Percentiles rank a stretch among this genome's conserved stretches.
Evolutionary conservation across 371 early-diverging fungal species (phyloP).

Genomic region (Syncephalastrum racemosum): DNA sequence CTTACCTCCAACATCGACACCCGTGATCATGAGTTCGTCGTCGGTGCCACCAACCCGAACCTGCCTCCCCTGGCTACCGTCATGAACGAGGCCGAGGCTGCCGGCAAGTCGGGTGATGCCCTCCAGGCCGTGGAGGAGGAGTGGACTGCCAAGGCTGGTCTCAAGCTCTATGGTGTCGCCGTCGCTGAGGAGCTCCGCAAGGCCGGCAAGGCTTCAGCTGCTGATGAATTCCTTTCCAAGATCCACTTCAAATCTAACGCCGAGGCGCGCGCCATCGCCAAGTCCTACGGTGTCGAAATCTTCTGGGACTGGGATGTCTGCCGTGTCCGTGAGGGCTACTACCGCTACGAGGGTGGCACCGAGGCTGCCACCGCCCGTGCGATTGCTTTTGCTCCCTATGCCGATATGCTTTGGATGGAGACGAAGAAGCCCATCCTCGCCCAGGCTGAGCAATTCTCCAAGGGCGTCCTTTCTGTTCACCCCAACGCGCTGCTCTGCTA

Average conservation of each 20-base stretch:
- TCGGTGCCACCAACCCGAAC: conserved; percentile 86
- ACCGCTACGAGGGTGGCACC: conserved; percentile 95
- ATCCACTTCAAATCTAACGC: conserved; percentile 71
- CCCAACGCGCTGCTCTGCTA: conserved; percentile 82
- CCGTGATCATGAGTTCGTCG: conserved; percentile 96
- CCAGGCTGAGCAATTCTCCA: conserved; percentile 93
- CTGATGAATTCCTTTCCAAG: conserved; percentile 56
- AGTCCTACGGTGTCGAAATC: conserved; percentile 78
- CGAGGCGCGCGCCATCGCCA: conserved; percentile 83
- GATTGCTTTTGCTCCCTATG: conserved; percentile 88
- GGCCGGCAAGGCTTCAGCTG: conserved; percentile 45
- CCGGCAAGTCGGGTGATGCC: conserved; percentile 73
- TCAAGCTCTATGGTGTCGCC: conserved; percentile 84
- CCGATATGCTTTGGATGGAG: conserved; percentile 98
- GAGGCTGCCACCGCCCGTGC: conserved; percentile 88
- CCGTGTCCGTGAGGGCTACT: conserved; percentile 94
- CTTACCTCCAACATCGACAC: conserved; percentile 95
- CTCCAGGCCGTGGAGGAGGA: conserved; percentile 87
- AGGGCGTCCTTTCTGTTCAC: conserved; percentile 69
- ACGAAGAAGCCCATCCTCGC: conserved; percentile 89
- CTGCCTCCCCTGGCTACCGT: conserved; percentile 72
- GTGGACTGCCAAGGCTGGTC: conserved; percentile 84
- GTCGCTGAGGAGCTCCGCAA: conserved; percentile 76
- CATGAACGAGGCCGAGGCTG: conserved; percentile 79
- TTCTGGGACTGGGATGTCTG: conserved; percentile 93